Percentiles rank a stretch among this genome's conserved stretches.
phyloP scores from a whole-genome alignment of 306 rosid genomes.

The Trifolium fragiferum region DNA sequence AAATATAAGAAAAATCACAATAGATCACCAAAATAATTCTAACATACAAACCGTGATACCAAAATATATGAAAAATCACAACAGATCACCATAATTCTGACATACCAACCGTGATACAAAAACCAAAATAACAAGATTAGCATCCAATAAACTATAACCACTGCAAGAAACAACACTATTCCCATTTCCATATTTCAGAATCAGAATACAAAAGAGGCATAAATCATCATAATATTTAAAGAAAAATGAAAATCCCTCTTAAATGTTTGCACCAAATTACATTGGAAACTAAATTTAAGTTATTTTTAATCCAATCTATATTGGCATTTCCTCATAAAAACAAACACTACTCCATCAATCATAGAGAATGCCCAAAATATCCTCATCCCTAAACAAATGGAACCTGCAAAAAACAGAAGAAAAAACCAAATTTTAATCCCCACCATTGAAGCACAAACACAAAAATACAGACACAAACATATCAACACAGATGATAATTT shows the following conservation, averaged over 20 bases:
- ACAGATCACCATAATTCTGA: too few relatives aligned
- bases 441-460: background rate
- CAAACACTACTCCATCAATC: slow-evolving; percentile 40
- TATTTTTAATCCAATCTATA: slow-evolving; percentile 23
- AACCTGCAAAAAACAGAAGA: slow-evolving; percentile 54
- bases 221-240: background rate
- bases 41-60: too few relatives aligned
- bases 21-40: too few relatives aligned
- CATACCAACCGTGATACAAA: too few relatives aligned
- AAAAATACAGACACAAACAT: too few relatives aligned
- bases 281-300: background rate
- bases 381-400: slow-evolving; percentile 66
- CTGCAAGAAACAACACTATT: background rate
- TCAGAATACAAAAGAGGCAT: background rate
- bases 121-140: too few relatives aligned
- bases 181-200: slow-evolving; percentile 9
- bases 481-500: too few relatives aligned
- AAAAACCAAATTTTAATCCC: background rate
- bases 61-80: too few relatives aligned
- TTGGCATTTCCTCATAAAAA: background rate
- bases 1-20: too few relatives aligned
- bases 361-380: slow-evolving; percentile 59
- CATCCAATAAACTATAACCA: background rate
- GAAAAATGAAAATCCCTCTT: background rate
- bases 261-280: background rate